Evolutionary conservation across 2,329 filamentous ascomycete genomes (phyloP), one percentile per base, ranked within the genome.

Genomic region (Aspergillus pseudotamarii): DNA sequence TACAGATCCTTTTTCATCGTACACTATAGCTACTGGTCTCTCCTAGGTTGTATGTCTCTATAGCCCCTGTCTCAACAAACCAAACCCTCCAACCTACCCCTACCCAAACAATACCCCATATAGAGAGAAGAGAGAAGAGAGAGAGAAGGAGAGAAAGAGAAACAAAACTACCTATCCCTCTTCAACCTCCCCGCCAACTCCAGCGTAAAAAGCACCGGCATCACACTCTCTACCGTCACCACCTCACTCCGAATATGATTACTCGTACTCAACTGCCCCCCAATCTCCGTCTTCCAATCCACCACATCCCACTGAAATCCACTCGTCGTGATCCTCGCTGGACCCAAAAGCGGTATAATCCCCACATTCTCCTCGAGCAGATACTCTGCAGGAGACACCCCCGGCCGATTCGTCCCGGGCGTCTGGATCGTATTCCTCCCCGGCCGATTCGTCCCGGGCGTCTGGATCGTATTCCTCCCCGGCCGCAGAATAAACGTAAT

Each of bases 261-360:
- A 77, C 91, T 95, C 62, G 92, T 94, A 75, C 91, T 94, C 63
- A 94, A 73, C 68, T 85, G 84, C 0, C 88, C 89, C 9, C 91
- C 91, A 74, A 95, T 91, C 71, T 86, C 83, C 0, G 91, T 97
- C 68, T 85, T 80, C 93, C 94, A 97, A 64, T 92, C 82, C 63
- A 83, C 75, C 1, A 99, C 91, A 78, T 99, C 93, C 95, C 95
- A 99, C 75, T 96, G 89, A 23, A 98, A 81, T 0, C 95, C 95
- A 16, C 82, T 80, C 0, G 92, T 96, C 9, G 88, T 90, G 70
- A 99, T 93, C n/a, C 84, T 77, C 54, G 91, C 90, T 3, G 89
- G 87, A n/a, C 89, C 91, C 61, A 89, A 90, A 26, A 98, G 80
- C 0, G 95, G 95, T 45, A 99, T 82, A 66, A 99, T 91, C 11